phyloP scores from a whole-genome alignment of 805 yeast genomes.

The Ogataea minuta region DNA sequence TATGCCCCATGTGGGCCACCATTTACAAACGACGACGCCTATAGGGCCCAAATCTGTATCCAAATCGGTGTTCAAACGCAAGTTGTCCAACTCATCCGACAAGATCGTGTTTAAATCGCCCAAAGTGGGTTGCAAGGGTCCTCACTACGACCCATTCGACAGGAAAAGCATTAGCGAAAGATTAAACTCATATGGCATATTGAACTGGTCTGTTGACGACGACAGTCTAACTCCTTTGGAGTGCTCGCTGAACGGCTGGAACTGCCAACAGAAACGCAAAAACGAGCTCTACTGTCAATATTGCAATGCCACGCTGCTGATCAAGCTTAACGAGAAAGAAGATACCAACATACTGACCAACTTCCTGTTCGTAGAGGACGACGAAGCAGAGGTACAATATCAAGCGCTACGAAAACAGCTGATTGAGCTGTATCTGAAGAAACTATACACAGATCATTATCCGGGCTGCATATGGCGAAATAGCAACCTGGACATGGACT shows the following conservation, averaged over 20 bases:
- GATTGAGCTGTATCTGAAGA: slow-evolving; percentile 25
- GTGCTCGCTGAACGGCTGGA: slow-evolving; percentile 56
- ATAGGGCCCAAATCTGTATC: not conserved
- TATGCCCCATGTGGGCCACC: slow-evolving; percentile 17
- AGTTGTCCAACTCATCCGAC: slow-evolving; percentile 23
- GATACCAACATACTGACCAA: slow-evolving; percentile 12
- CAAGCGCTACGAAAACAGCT: slow-evolving; percentile 21
- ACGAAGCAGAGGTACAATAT: slow-evolving; percentile 23
- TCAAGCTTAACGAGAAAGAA: slow-evolving; percentile 26
- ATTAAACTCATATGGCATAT: slow-evolving; percentile 41
- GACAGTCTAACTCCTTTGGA: slow-evolving; percentile 41
- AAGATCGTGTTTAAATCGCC: slow-evolving; percentile 5
- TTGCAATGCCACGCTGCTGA: slow-evolving; percentile 33
- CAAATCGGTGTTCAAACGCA: slow-evolving; percentile 22
- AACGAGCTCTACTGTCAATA: slow-evolving; percentile 35
- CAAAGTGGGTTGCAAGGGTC: slow-evolving; percentile 1
- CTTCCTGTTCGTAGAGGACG: slow-evolving; percentile 22
- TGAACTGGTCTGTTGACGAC: slow-evolving; percentile 45
- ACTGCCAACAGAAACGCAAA: slow-evolving; percentile 35
- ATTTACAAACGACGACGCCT: slow-evolving; percentile 4
- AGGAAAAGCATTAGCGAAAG: slow-evolving; percentile 37
- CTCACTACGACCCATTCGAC: slow-evolving; percentile 24
- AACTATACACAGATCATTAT: slow-evolving; percentile 31
- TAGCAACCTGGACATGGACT: slow-evolving; percentile 13
- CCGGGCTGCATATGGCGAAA: slow-evolving; percentile 28